Base-by-base conservation (phyloP, 495 filamentous ascomycete genomes). In the Xylaria flabelliformis region DNA sequence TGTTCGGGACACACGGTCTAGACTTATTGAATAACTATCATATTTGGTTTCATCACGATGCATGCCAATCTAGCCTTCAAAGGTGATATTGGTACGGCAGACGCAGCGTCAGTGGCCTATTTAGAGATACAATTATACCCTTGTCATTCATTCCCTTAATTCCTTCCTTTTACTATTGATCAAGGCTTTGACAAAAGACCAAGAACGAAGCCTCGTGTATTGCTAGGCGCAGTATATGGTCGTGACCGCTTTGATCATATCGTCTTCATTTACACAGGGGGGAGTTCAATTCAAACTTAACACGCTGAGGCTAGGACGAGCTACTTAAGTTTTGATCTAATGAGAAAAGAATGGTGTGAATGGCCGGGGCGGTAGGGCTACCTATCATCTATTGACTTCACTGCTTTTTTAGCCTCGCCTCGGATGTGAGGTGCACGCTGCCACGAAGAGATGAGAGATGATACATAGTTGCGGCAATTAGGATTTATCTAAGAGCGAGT, bases 61-160 rank as follows among this genome's bases (percentile, higher is more conserved):
- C 12, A 32, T 56, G 15, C 13, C 32, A 29, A 29, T 29, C 15
- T 56, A 56, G 53, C 4, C 26, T 32, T 56, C 10, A 12, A 3
- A 21, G 44, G 24, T 63, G 36, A 13, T 29, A 7, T 32, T 29
- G 3, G 7, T 46, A 19, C n/a, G 62, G 42, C 6, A 21, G 58
- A 39, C 21, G 34, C 8, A 21, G 58, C 19, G 29, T 19, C 10
- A 34, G 7, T 61, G 34, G 32, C 26, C 53, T 10, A 21, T 21
- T 61, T 61, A n/a, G 9, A 39, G 58, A 39, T 61, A 61, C 17
- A 61, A 39, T 61, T 21, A 61, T 61, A 61, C 34, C 58, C 58
- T n/a, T 61, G 17, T 12, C 17, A 39, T 61, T 34, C 19, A 39
- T 61, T 34, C 19, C 56, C 34, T 29, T 39, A 61, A 39, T 61